Evolutionary conservation across 176 grass and related monocot genomes (phyloP).

Genomic region (barley (Hordeum vulgare)): DNA sequence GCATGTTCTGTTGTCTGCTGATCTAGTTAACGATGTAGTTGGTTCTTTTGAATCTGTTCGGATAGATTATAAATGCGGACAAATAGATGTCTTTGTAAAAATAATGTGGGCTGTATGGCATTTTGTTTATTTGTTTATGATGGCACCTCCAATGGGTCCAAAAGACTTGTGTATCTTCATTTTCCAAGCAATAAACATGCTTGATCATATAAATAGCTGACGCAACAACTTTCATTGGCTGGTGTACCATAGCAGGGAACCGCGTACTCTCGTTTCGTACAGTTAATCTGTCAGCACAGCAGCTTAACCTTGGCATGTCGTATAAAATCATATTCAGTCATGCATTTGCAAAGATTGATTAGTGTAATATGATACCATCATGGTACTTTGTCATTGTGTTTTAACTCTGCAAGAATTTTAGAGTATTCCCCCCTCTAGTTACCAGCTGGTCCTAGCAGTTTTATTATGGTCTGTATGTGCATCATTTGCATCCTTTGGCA

Average conservation of each 20-base stretch:
- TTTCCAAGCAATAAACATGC: background rate
- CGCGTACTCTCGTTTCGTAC: background rate
- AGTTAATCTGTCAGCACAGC: background rate
- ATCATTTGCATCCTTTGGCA: background rate
- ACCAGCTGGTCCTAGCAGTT: background rate
- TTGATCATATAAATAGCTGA: background rate
- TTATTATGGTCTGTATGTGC: background rate
- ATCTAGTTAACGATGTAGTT: constrained; percentile 26
- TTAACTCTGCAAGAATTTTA: background rate
- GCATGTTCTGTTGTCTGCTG: background rate
- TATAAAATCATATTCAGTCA: background rate
- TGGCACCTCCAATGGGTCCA: background rate
- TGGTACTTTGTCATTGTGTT: background rate
- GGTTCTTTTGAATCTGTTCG: background rate
- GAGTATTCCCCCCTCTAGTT: background rate
- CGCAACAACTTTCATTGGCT: background rate
- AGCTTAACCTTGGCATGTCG: background rate
- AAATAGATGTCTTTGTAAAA: background rate
- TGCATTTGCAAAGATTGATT: background rate
- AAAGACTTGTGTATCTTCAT: constrained; percentile 3
- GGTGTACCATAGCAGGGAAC: background rate
- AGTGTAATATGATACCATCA: background rate
- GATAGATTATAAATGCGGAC: constrained; percentile 28
- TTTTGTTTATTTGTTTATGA: constrained; percentile 12
- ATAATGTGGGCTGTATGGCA: background rate